Base-by-base conservation (phyloP, 352 stramenopile genomes). In the Phytopythium chamaehyphon region DNA sequence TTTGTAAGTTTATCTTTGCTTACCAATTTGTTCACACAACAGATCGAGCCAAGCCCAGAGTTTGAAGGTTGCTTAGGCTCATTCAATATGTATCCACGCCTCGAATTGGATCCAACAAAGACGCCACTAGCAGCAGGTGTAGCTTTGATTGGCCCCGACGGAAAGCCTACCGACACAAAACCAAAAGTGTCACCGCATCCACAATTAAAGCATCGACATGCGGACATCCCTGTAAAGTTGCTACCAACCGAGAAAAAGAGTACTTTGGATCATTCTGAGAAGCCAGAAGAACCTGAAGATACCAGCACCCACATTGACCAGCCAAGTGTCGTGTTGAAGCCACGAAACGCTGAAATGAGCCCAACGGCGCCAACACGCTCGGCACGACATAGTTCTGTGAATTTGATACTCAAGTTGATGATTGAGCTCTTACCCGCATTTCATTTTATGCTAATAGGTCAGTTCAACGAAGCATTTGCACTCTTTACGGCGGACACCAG, bases 51-150 rank as follows among this genome's bases (percentile, higher is more conserved):
- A 54, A 54, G 59, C 18, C 31, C 54, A 4, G 19, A 61, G 16
- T 86, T 86, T 56, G 62, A 67, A 39, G 70, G 62, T 0, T 37
- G 65, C 11, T 22, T 54, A 1, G 75, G 72, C 14, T 69, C 68
- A 15, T 80, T 79, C 40, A 57, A 76, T 21, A 60, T 47, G 26
- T 80, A 69, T 40, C 63, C 73, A 3, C 65, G 55, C 22, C 62
- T 85, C 11, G 56, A 64, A 45, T 40, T 85, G 31, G 60, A 84
- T 50, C 62, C 72, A 2, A 57, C 66, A 28, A 76, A 59, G 37
- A 76, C 71, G 19, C 52, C 54, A 19, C 60, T 87, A 1, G 43
- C 69, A 2, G 81, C 81, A 47, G 73, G 76, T 7, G 76, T 87
- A 33, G 62, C 59, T 6, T 21, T 84, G 6, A 71, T 70, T 40